phyloP scores from a whole-genome alignment of 1,284 basidiomycete species.

The Austroboletus rostrupii region DNA sequence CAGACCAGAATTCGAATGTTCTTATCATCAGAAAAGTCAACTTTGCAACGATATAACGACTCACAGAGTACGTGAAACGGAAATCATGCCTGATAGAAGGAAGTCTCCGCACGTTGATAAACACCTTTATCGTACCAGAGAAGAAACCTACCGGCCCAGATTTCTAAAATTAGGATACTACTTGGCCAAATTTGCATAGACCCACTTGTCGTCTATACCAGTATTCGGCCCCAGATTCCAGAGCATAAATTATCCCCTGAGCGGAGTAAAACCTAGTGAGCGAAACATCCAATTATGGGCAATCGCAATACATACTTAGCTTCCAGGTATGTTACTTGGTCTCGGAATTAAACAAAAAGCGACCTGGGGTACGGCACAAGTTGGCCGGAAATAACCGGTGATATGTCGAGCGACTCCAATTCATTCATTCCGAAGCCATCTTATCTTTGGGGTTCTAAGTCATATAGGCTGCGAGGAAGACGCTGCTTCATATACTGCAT shows the following conservation, averaged over 20 bases:
- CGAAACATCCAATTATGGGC: too few species aligned
- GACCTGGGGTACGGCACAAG: background rate
- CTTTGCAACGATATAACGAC: conserved; percentile 24
- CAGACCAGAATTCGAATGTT: conserved; percentile 6
- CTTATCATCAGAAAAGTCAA: conserved; percentile 22
- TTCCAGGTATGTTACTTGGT: too few species aligned
- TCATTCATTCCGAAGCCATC: background rate
- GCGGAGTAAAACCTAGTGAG: too few species aligned
- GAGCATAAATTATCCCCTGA: too few species aligned
- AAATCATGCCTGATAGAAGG: background rate
- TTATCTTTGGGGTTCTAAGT: background rate
- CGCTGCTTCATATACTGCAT: background rate
- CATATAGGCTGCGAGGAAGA: background rate
- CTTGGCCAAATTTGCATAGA: background rate
- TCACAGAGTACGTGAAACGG: conserved; percentile 6
- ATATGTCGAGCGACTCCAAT: background rate
- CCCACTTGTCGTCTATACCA: background rate
- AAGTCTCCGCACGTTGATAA: background rate
- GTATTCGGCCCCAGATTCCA: too few species aligned
- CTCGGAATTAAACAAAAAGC: background rate
- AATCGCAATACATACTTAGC: too few species aligned
- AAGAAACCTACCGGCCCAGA: background rate
- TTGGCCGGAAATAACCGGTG: background rate
- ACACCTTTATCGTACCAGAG: background rate
- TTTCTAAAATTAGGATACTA: background rate